A percentile compares a stretch with the other conserved stretches of the same genome.
Evolutionary conservation across 768 basidiomycete species (phyloP).

Genomic region (Suillus occidentalis): DNA sequence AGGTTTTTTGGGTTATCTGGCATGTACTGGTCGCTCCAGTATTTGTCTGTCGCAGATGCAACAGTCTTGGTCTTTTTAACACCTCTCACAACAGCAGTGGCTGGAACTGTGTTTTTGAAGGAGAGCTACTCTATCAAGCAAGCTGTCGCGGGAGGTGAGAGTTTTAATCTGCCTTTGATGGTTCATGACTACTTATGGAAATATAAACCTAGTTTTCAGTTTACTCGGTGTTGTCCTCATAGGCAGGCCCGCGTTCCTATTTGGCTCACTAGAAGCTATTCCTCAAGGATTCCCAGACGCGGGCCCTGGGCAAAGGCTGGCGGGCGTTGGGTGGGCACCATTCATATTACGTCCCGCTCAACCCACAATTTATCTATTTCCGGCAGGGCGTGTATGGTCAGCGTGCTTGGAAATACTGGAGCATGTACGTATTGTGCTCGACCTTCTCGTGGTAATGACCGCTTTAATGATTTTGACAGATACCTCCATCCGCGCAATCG

Average conservation of each 20-base stretch:
- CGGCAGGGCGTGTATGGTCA: slow-evolving; percentile 45
- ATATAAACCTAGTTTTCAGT: slow-evolving; percentile 50
- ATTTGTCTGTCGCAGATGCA: slow-evolving; percentile 76
- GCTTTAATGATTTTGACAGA: slow-evolving; percentile 30
- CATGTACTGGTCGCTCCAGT: slow-evolving; percentile 69
- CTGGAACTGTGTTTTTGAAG: slow-evolving; percentile 62
- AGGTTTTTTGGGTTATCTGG: slow-evolving; percentile 76
- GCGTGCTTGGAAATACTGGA: slow-evolving; percentile 64
- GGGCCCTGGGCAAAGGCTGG: slow-evolving; percentile 42
- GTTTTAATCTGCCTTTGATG: neutral
- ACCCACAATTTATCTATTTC: neutral
- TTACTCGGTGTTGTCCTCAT: slow-evolving; percentile 79
- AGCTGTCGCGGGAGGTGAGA: slow-evolving; percentile 51
- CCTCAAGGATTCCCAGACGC: slow-evolving; percentile 14
- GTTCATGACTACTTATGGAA: neutral
- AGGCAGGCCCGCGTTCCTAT: slow-evolving; percentile 73
- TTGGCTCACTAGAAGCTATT: slow-evolving; percentile 41
- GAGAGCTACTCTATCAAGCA: slow-evolving; percentile 60
- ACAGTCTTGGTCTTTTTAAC: slow-evolving; percentile 74
- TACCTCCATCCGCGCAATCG: slow-evolving; percentile 63
- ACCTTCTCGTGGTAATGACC: no score
- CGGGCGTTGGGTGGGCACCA: slow-evolving; percentile 52
- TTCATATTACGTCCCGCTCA: neutral
- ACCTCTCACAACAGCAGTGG: slow-evolving; percentile 63
- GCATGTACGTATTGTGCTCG: slow-evolving; percentile 53